These are phyloP conservation scores for Suhomyces chickasaworum DNA, from an alignment of 1,139 yeast species.

Conservation along the genomic window DNA sequence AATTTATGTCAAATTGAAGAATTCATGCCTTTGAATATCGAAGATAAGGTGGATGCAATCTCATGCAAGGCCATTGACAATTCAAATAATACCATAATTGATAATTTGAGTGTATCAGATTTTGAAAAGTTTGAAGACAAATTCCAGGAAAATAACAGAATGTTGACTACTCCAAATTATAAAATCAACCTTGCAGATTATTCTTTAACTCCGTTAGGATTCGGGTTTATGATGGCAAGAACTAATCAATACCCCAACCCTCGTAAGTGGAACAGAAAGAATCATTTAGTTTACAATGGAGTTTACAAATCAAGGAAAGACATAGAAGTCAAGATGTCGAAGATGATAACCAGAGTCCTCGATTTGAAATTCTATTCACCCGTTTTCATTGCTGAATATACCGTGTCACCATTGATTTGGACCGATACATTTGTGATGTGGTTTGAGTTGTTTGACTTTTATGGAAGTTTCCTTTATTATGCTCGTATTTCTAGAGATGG, in stretches of 20 bases:
- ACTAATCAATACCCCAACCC: slow-evolving; percentile 19
- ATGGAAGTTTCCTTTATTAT: slow-evolving; percentile 33
- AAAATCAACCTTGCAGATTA: slow-evolving; percentile 34
- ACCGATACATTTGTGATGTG: slow-evolving; percentile 37
- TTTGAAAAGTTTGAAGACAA: slow-evolving; percentile 3
- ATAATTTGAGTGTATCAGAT: neutral
- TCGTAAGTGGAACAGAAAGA: slow-evolving; percentile 21
- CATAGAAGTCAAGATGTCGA: slow-evolving; percentile 24
- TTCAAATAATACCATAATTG: slow-evolving; percentile 5
- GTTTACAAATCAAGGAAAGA: slow-evolving; percentile 18
- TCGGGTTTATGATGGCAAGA: slow-evolving; percentile 34
- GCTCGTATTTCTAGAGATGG: slow-evolving; percentile 31
- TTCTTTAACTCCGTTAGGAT: slow-evolving; percentile 30
- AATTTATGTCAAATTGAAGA: slow-evolving; percentile 56
- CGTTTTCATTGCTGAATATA: slow-evolving; percentile 14
- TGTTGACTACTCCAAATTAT: slow-evolving; percentile 13
- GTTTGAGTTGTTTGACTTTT: slow-evolving; percentile 40
- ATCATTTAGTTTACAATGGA: slow-evolving; percentile 27
- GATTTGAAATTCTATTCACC: slow-evolving; percentile 36
- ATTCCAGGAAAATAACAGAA: neutral
- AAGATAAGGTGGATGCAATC: slow-evolving; percentile 41
- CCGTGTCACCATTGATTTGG: slow-evolving; percentile 29
- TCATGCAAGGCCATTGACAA: slow-evolving; percentile 41
- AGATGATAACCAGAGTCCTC: slow-evolving; percentile 25
- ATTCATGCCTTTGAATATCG: slow-evolving; percentile 43